Evolutionary conservation across 495 filamentous ascomycete species (phyloP).

Genomic region (Annulohypoxylon maeteangense): DNA sequence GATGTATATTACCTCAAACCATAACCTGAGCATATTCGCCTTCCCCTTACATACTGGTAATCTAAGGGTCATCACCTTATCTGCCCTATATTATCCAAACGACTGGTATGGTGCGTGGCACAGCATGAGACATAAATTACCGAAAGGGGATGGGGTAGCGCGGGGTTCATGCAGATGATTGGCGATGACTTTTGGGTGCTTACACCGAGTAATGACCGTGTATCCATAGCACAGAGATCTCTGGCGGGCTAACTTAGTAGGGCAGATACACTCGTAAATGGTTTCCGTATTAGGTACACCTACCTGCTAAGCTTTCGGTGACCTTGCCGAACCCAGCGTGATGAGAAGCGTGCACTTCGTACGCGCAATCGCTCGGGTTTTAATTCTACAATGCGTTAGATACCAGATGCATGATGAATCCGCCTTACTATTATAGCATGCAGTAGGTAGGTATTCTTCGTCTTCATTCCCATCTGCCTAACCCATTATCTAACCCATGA

Average conservation of each 20-base stretch:
- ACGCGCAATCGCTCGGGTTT: constrained; percentile 1
- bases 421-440: not conserved
- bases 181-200: not conserved
- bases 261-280: not conserved
- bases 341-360: not conserved
- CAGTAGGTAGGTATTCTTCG: not conserved
- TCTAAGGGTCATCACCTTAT: not conserved
- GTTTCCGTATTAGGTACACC: not conserved
- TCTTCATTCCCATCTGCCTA: not conserved
- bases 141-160: not conserved
- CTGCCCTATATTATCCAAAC: constrained; percentile 2
- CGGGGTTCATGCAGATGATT: constrained; percentile 2
- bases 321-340: not conserved
- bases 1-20: not conserved
- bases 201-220: constrained; percentile 4
- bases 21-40: not conserved
- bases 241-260: not conserved
- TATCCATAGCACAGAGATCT: constrained; percentile 1
- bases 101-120: not conserved
- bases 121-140: not conserved
- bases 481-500: not conserved
- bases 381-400: not conserved
- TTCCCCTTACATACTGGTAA: not conserved
- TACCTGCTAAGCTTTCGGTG: not conserved
- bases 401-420: not conserved